Evolutionary conservation across 2,329 filamentous ascomycete genomes (phyloP), one percentile per base, ranked within the genome.

Genomic region (Truncatella angustata): DNA sequence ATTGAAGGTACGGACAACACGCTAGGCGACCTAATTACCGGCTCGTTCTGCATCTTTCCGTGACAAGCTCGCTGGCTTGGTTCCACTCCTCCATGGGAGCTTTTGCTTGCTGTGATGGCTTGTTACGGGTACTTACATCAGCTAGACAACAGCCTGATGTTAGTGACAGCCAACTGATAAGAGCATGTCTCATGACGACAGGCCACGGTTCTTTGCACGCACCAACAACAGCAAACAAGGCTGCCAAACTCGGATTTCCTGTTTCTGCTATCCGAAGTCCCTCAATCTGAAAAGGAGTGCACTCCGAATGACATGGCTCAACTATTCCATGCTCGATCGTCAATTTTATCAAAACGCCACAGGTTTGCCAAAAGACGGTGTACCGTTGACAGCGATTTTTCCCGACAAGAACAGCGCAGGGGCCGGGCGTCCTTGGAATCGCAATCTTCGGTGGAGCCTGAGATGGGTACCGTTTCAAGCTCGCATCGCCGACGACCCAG

Each of bases 11-110:
- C 36, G 20, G 28, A 23, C 30, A 6, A 23, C n/a, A 32, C 44
- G 34, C 45, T 49, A 37, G 20, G 20, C 12, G 18, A 24, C 16
- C 47, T 26, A 35, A 42, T 30, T 12, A 24, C 21, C 35, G 35
- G 47, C 23, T 50, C 23, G 36, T 43, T 21, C 47, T 50, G 47
- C 36, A 50, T 30, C 35, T 40, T 50, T 50, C 47, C 47, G 47
- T 35, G 47, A 40, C 47, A 50, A 28, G 46, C 32, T 23, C 18
- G 18, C 40, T 24, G 21, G 21, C 21, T 24, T 18, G 20, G 40
- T 16, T 44, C 40, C 40, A 28, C 23, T 44, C 40, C 16, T 21
- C 21, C 40, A 44, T 21, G 40, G 16, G 45, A 48, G 26, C 45
- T 26, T 35, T 48, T 36, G 32, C 20, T 48, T 30, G 21, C 45